Conservation (phyloP, 2,329 filamentous ascomycete genomes). For the Cladosporium sphaerospermum region DNA sequence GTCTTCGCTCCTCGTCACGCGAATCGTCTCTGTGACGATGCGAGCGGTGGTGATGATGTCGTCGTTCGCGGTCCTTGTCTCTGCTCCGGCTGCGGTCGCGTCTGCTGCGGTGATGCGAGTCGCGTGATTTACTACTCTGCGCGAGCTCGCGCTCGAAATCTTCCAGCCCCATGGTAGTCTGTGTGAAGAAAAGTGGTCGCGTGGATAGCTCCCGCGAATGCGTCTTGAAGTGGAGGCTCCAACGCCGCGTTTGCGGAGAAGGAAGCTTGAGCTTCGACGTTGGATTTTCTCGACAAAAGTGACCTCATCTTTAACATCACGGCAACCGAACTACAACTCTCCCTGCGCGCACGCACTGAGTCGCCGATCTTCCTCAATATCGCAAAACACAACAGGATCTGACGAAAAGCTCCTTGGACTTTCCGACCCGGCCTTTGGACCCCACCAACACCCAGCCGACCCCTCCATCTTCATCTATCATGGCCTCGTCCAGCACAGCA, state of each 20-base stretch:
- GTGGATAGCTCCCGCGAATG: constrained; percentile 9
- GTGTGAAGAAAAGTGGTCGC: not conserved
- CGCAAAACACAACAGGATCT: not conserved
- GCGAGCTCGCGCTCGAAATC: constrained; percentile 76
- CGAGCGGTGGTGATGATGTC: constrained; percentile 38
- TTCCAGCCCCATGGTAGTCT: constrained; percentile 50
- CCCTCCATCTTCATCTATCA: constrained; percentile 7
- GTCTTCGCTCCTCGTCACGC: constrained; percentile 30
- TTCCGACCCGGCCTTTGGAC: not conserved
- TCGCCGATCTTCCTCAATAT: not conserved
- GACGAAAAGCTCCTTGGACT: not conserved
- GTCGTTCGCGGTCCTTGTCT: constrained; percentile 30
- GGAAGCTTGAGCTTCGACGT: constrained; percentile 3
- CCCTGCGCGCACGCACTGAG: too few relatives aligned
- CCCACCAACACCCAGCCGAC: not conserved
- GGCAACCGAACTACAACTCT: not conserved
- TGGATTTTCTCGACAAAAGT: constrained; percentile 7
- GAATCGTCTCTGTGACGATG: constrained; percentile 38
- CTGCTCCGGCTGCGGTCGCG: constrained; percentile 13
- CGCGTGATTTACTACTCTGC: constrained; percentile 51
- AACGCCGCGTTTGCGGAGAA: constrained; percentile 5
- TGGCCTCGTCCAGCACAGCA: constrained; percentile 14
- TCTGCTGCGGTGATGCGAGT: constrained; percentile 5
- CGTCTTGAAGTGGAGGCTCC: constrained; percentile 1
- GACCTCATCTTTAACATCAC: constrained; percentile 12